Evolutionary conservation across 371 early-diverging fungal genomes (phyloP), one percentile per base, ranked within the genome.

Genomic region (Globomyces sp.): DNA sequence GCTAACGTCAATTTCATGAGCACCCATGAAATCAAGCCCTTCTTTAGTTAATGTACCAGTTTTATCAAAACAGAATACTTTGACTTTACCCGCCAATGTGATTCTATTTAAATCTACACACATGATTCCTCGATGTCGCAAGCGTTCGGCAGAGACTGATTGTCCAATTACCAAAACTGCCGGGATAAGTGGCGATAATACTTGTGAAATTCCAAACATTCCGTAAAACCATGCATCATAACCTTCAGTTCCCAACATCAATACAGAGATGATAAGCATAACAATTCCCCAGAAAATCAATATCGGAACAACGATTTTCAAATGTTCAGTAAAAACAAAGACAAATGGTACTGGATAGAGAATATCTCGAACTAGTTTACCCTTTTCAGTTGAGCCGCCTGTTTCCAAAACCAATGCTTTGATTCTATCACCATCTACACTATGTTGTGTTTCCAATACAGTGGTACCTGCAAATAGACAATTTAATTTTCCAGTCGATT

Each of bases 61-160:
- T 81, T 95, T 94, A 79, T 95, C 95, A 71, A 93, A 95, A 70
- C 93, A 94, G 67, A 95, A 93, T 39, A 96, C 85, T 80, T 95
- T 90, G 49, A 97, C 84, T 66, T 91, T 89, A 58, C 93, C 96
- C 10, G 94, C 92, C 82, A 88, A 84, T 49, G 91, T 86, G 67
- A 96, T 93, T 65, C 97, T 83, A 63, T 66, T 70, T 47, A 90
- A 76, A 67, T 92, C 90, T 43, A 91, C 88, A 69, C 91, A 90
- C 66, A 85, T 85, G 47, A 91, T 87, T 9, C 84, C 76, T 62
- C 84, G 77, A 49, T 79, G 71, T 2, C 82, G 75, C 44, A 91
- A 74, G 76, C 94, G 72, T 79, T 82, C 70, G 4, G 91, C 88
- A n/a, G 94, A 92, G 24, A 94, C 82, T 46, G 90, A 88, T 42